Percentiles rank a stretch among this genome's conserved stretches.
These are phyloP conservation scores for Fusarium domesticum DNA, from an alignment of 2,329 filamentous ascomycete species.

Conservation along the genomic window DNA sequence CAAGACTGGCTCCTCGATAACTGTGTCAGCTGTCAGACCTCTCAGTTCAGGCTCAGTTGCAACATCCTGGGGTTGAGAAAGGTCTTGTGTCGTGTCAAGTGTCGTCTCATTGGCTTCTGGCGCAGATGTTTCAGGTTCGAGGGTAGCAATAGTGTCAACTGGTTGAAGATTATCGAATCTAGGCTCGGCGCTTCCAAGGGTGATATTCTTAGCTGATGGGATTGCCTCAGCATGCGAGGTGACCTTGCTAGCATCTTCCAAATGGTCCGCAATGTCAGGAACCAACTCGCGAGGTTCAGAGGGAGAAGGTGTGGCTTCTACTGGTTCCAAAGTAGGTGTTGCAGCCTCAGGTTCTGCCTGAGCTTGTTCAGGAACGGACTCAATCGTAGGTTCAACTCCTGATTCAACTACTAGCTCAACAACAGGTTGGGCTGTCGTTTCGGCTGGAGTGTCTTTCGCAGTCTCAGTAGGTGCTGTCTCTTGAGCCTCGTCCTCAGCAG, in stretches of 20 bases:
- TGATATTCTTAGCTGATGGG: background rate
- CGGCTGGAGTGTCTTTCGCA: slow-evolving; percentile 4
- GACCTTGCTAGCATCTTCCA: background rate
- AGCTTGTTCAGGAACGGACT: background rate
- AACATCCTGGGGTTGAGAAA: too few relatives aligned
- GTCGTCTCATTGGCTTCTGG: background rate
- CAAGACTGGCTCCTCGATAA: background rate
- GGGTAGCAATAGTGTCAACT: too few relatives aligned
- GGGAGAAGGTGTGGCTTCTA: background rate
- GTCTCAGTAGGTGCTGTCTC: background rate
- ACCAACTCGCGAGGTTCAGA: background rate
- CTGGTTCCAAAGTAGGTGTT: background rate
- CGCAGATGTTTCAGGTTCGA: background rate
- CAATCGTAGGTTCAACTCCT: background rate
- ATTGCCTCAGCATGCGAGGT: background rate
- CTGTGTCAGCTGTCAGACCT: background rate
- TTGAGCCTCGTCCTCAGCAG: slow-evolving; percentile 1
- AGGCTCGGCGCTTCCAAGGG: background rate
- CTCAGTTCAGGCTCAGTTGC: background rate
- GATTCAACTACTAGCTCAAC: too few relatives aligned
- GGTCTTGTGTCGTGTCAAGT: too few relatives aligned
- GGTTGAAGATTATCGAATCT: background rate
- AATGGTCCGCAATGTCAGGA: background rate
- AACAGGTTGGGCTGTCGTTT: background rate
- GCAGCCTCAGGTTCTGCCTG: background rate